Percentiles rank a stretch among this genome's conserved stretches.
Evolutionary conservation across 441 rosid genomes (phyloP).

Genomic region (Eutrema salsugineum): DNA sequence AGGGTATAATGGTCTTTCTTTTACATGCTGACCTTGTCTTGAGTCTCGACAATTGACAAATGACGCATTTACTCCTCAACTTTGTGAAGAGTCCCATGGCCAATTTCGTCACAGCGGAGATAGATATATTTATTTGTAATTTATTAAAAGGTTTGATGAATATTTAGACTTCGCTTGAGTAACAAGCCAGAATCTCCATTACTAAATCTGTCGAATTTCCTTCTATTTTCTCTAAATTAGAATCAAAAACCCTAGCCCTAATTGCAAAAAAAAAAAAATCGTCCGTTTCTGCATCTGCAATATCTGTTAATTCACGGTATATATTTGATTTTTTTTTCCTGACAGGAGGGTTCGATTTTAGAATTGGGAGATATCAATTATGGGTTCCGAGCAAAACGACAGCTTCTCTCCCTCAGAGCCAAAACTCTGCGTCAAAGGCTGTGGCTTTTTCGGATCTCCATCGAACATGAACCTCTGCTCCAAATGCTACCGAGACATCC

Average conservation of each 20-base stretch:
- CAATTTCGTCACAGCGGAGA: background rate
- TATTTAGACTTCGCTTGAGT: slow-evolving; percentile 18
- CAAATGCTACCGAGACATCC: slow-evolving; percentile 64
- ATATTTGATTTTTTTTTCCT: background rate
- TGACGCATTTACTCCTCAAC: slow-evolving; percentile 8
- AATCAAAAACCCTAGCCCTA: background rate
- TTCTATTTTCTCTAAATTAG: background rate
- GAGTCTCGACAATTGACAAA: background rate
- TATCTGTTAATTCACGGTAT: background rate
- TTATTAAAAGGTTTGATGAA: background rate
- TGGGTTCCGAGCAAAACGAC: slow-evolving; percentile 82
- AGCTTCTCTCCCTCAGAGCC: slow-evolving; percentile 56
- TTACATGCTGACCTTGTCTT: background rate
- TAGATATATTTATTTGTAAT: too few species aligned
- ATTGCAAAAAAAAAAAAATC: background rate
- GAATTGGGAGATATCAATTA: slow-evolving; percentile 3
- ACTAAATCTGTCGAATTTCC: background rate
- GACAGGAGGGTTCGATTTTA: background rate
- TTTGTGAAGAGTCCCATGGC: background rate
- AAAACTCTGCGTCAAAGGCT: slow-evolving; percentile 70
- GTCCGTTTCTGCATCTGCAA: background rate
- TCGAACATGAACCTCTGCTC: slow-evolving; percentile 85
- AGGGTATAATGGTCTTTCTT: background rate
- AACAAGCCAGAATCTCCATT: slow-evolving; percentile 27
- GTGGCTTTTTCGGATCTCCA: slow-evolving; percentile 77